phyloP scores from a whole-genome alignment of 129 eudicot genomes.

The Helichrysum umbraculigerum region DNA sequence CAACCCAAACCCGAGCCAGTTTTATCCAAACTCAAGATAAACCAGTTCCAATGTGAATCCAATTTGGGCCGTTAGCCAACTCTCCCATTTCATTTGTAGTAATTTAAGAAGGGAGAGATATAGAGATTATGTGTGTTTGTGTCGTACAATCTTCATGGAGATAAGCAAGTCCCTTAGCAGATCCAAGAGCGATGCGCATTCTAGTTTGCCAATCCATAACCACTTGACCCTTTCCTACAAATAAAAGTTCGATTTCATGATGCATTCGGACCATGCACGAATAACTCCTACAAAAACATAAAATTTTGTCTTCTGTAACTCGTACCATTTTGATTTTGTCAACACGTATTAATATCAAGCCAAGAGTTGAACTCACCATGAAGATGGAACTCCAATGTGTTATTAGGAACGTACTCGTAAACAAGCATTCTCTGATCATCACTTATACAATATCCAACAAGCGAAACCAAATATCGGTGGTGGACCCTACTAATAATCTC shows the following conservation, averaged over 20 bases:
- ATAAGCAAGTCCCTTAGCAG: slow-evolving; percentile 92
- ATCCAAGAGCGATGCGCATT: slow-evolving; percentile 82
- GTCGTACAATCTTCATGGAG: slow-evolving; percentile 91
- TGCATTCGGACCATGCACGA: slow-evolving; percentile 29
- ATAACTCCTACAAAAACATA: slow-evolving; percentile 35
- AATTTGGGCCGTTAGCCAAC: too few relatives aligned
- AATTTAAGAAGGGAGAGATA: background rate
- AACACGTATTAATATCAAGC: slow-evolving; percentile 20
- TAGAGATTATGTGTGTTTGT: slow-evolving; percentile 7
- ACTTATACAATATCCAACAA: slow-evolving; percentile 71
- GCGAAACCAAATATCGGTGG: slow-evolving; percentile 74
- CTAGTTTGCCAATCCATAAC: slow-evolving; percentile 74
- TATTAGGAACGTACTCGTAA: slow-evolving; percentile 67
- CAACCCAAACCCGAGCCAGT: too few relatives aligned
- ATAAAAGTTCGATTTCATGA: slow-evolving; percentile 33
- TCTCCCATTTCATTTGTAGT: too few relatives aligned
- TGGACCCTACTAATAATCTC: slow-evolving; percentile 80
- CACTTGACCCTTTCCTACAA: slow-evolving; percentile 61
- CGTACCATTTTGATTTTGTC: slow-evolving; percentile 18
- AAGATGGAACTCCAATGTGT: slow-evolving; percentile 65
- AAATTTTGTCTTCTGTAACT: slow-evolving; percentile 25
- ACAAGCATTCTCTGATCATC: slow-evolving; percentile 64
- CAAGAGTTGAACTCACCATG: slow-evolving; percentile 46
- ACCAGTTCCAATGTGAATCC: too few relatives aligned
- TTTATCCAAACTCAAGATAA: too few relatives aligned